These are phyloP conservation scores for Daldinia bambusicola DNA, from an alignment of 495 filamentous ascomycete species.

Conservation along the genomic window DNA sequence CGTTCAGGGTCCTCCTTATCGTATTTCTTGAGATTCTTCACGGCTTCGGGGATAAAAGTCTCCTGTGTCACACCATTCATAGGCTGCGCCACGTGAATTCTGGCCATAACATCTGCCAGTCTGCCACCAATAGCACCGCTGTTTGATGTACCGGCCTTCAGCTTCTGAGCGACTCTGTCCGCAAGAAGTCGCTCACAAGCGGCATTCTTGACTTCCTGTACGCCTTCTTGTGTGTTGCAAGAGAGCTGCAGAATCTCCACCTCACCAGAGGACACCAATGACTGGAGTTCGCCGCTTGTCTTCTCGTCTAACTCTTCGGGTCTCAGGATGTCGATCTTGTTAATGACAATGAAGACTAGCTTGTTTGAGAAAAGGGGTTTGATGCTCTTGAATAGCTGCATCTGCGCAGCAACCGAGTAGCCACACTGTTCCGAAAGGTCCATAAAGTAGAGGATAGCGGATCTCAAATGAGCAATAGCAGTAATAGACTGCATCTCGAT, in stretches of 20 bases:
- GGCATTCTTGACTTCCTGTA: slow-evolving; percentile 92
- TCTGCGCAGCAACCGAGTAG: slow-evolving; percentile 90
- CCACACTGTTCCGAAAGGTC: slow-evolving; percentile 98
- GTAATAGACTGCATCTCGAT: slow-evolving; percentile 99
- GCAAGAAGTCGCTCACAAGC: slow-evolving; percentile 94
- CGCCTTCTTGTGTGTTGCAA: slow-evolving; percentile 92
- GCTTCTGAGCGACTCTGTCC: slow-evolving; percentile 91
- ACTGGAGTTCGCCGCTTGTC: slow-evolving; percentile 78
- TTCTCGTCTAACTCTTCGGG: slow-evolving; percentile 89
- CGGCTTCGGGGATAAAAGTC: slow-evolving; percentile 87
- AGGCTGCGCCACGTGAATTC: slow-evolving; percentile 96
- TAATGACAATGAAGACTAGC: slow-evolving; percentile 93
- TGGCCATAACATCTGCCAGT: slow-evolving; percentile 85
- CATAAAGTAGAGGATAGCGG: slow-evolving; percentile 97
- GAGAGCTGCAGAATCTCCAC: slow-evolving; percentile 92
- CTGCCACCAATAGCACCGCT: slow-evolving; percentile 77
- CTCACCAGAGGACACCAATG: slow-evolving; percentile 82
- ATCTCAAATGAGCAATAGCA: slow-evolving; percentile 93
- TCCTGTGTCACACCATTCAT: slow-evolving; percentile 80
- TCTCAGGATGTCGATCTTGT: slow-evolving; percentile 93
- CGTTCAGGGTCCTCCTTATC: slow-evolving; percentile 88
- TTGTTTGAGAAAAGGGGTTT: slow-evolving; percentile 98
- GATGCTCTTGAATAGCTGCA: slow-evolving; percentile 92
- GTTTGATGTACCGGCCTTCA: slow-evolving; percentile 85
- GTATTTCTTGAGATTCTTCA: slow-evolving; percentile 83